Conservation (phyloP, 495 filamentous ascomycete genomes). For the Xylaria nigripes region DNA sequence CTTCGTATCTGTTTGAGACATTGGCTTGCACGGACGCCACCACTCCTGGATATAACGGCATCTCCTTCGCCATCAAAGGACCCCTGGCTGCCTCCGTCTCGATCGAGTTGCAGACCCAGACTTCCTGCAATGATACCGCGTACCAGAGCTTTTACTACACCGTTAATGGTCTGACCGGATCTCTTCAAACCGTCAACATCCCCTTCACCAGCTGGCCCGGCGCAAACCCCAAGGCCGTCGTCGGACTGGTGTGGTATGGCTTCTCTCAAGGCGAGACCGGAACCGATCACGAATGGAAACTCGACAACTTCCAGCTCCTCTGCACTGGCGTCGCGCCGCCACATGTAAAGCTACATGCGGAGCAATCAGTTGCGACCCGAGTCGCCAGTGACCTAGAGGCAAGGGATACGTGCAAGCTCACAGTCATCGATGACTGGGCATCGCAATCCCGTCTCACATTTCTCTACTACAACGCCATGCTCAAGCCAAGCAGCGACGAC, state of each 20-base stretch:
- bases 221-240: constrained; percentile 45
- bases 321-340: constrained; percentile 30
- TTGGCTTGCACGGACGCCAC: constrained; percentile 42
- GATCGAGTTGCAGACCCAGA: constrained; percentile 48
- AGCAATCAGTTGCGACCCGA: constrained; percentile 7
- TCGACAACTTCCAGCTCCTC: constrained; percentile 45
- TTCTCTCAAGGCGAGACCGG: constrained; percentile 36
- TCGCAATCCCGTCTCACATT: constrained; percentile 59
- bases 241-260: constrained; percentile 43
- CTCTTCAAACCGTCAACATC: constrained; percentile 44
- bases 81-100: constrained; percentile 42
- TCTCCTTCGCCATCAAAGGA: constrained; percentile 49
- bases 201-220: constrained; percentile 44
- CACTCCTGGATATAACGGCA: constrained; percentile 40
- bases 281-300: constrained; percentile 35
- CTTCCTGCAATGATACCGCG: constrained; percentile 32
- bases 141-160: constrained; percentile 42
- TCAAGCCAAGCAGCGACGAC: constrained; percentile 52
- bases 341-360: constrained; percentile 8
- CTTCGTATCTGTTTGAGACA: constrained; percentile 52
- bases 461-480: constrained; percentile 53
- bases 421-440: constrained; percentile 54
- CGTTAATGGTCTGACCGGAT: constrained; percentile 42
- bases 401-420: constrained; percentile 35
- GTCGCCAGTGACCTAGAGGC: constrained; percentile 16